Conservation (phyloP, 2,329 filamentous ascomycete species). For the Hymenoscyphus repandus region DNA sequence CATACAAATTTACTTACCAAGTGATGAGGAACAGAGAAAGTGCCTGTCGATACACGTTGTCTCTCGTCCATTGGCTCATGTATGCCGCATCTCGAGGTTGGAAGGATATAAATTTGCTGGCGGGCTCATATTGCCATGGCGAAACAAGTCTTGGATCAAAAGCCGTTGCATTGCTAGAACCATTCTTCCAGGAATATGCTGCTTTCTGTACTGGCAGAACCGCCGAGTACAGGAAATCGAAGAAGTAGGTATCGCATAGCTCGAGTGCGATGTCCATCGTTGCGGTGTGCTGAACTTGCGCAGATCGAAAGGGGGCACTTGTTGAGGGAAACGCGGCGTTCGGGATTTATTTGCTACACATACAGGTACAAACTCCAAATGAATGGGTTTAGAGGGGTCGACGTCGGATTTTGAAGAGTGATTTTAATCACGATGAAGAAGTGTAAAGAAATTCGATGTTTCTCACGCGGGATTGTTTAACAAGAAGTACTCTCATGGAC, state of each 20-base stretch:
- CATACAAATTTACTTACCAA: constrained; percentile 53
- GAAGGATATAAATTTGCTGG: constrained; percentile 64
- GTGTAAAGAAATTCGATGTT: no score
- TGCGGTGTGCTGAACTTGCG: constrained; percentile 21
- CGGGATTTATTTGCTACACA: no score
- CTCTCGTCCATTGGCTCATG: constrained; percentile 69
- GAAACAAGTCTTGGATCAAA: constrained; percentile 52
- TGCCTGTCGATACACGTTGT: constrained; percentile 71
- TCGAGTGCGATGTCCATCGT: constrained; percentile 92
- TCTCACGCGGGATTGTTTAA: no score
- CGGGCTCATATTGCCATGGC: constrained; percentile 65
- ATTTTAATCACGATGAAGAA: no score
- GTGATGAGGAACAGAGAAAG: constrained; percentile 77
- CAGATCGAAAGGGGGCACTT: constrained; percentile 1
- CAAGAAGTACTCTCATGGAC: no score
- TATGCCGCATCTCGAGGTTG: constrained; percentile 73
- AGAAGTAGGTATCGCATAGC: constrained; percentile 72
- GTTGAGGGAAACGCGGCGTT: not conserved
- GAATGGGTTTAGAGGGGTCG: constrained; percentile 12
- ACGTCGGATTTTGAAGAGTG: no score
- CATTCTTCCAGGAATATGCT: constrained; percentile 46
- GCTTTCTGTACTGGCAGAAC: constrained; percentile 56
- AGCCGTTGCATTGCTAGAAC: constrained; percentile 44
- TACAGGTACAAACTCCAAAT: constrained; percentile 12
- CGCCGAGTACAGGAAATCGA: constrained; percentile 73